Evolutionary conservation across 2,329 filamentous ascomycete species (phyloP), one percentile per base, ranked within the genome.

Genomic region (Aspergillus fructus): DNA sequence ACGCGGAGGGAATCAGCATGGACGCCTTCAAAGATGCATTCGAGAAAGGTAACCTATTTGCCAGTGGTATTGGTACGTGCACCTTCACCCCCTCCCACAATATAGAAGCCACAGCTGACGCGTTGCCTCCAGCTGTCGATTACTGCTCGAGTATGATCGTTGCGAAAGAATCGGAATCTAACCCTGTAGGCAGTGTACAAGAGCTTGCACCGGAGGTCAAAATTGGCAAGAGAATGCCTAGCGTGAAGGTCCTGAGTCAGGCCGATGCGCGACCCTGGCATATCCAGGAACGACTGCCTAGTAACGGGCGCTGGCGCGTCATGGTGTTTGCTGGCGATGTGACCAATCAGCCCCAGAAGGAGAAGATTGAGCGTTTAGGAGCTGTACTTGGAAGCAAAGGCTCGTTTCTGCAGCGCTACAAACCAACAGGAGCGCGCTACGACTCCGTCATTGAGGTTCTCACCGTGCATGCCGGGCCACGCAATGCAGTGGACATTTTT

Each of bases 21-120:
- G 78, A 81, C 0, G 83, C 82, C 34, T 89, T 89, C 75, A 85
- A 87, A 62, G 71, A 81, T 0, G 81, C 81, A 0, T 87, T 89
- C 62, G 65, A 81, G 27, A 84, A 85, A 62, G 83, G 83, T 1
- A 84, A 84, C 61, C 60, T 83, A 64, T 89, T 89, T 66, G 80
- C 84, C 4, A 81, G 79, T 15, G 85, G 85, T 0, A 71, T 81
- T 5, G 79, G 74, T 59, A 62, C 62, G 70, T 54, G 19, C 24
- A 13, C 9, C 17, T 17, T 7, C 11, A 30, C 27, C 27, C 27
- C 9, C 21, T 24, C 19, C 15, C 12, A n/a, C 21, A 24, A 21
- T 45, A 30, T 24, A 17, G 12, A 39, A 37, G 21, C 24, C 15
- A 17, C 30, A 30, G 5, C 27, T 49, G 37, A 55, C 13, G 12